Evolutionary conservation across 805 yeast genomes (phyloP), one percentile per base, ranked within the genome.

Genomic region (Metschnikowia kofuensis): DNA sequence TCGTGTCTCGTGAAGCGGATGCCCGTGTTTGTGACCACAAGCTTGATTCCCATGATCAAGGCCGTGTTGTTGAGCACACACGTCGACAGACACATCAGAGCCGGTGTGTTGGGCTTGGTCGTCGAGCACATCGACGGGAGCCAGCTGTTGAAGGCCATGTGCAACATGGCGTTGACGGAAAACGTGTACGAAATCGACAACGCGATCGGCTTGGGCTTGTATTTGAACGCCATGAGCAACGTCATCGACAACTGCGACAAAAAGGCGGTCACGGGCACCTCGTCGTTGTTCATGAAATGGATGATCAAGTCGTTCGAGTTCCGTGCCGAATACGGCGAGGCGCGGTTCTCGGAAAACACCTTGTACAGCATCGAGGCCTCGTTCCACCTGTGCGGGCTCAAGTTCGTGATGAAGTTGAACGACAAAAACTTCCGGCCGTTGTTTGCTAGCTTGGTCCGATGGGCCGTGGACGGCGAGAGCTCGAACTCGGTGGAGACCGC

Each of bases 361-460:
- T 74, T 87, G 55, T 83, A 86, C 64, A 79, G 96, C 57, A 80
- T 92, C 54, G 98, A 92, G 64, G 77, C 89, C 15, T 78, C 85
- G 10, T 80, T 86, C 62, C 85, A 87, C 58, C 73, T 78, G 35
- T 80, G 90, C 63, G 91, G 87, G 16, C 81, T 92, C 55, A 74
- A 74, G 26, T 84, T 83, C 57, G 95, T 92, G 15, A 78, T 94
- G 84, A 91, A 92, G 68, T 78, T 94, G 69, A 94, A 94, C 64
- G 99, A 94, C 65, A 89, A 89, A 70, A 80, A 84, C 21, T 94
- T 94, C 77, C 82, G 97, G 63, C 99, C 99, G 15, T 73, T 89
- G 62, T 94, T 94, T 69, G 92, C 91, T 7, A 75, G 84, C 27
- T 74, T 89, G 58, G 90, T 87, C 11, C 82, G 90, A 64, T 94